Conservation (phyloP, 2,329 filamentous ascomycete genomes). For the Neofusicoccum umdonicola region DNA sequence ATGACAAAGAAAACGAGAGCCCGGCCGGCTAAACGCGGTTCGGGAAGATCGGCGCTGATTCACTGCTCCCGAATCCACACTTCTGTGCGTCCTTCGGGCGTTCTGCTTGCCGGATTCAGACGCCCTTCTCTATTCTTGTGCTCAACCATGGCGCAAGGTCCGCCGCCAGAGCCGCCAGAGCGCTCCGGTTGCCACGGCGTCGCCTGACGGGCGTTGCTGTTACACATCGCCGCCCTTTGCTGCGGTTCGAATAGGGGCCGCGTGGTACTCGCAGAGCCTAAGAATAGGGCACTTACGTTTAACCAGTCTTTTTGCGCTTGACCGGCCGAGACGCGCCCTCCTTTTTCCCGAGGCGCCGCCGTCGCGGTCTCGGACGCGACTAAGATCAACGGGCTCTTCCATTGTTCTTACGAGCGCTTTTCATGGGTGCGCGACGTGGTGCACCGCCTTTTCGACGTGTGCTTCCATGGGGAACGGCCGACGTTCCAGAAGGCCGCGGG, state of each 20-base stretch:
- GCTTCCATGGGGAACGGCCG: neutral
- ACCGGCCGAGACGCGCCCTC: conserved; percentile 10
- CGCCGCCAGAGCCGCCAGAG: conserved; percentile 12
- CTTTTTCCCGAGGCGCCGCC: conserved; percentile 10
- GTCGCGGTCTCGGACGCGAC: neutral
- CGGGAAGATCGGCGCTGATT: conserved; percentile 14
- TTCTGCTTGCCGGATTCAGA: conserved; percentile 1
- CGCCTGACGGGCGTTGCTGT: conserved; percentile 7
- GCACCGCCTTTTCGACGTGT: neutral
- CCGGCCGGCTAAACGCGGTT: conserved; percentile 14
- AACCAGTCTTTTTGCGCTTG: neutral
- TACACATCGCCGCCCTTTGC: conserved; percentile 4
- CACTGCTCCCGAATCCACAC: conserved; percentile 8
- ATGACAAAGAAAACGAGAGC: conserved; percentile 12
- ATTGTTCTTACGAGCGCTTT: conserved; percentile 5
- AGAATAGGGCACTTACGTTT: conserved; percentile 10
- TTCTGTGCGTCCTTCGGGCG: neutral
- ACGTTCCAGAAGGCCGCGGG: neutral
- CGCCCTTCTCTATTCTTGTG: conserved; percentile 3
- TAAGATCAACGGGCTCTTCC: neutral
- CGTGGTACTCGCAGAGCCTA: neutral
- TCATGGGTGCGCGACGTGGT: neutral
- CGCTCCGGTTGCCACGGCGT: neutral
- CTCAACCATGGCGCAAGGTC: conserved; percentile 9
- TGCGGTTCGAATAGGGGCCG: neutral